These are phyloP conservation scores for Coniochaeta hoffmannii DNA, from an alignment of 2,329 filamentous ascomycete species.

Conservation along the genomic window DNA sequence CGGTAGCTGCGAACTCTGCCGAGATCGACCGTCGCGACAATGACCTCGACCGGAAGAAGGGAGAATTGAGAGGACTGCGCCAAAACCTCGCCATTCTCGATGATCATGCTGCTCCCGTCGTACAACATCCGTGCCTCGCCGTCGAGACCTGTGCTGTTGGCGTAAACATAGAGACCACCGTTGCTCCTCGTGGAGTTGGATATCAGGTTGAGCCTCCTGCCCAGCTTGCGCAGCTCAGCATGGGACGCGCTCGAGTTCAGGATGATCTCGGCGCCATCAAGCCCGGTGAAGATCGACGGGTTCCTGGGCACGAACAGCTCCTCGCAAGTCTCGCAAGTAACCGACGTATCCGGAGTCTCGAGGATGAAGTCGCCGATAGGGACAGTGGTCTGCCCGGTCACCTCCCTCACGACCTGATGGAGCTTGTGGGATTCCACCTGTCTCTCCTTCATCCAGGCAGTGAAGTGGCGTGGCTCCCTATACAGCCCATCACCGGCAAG, in stretches of 20 bases:
- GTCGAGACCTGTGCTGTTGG: conserved; percentile 52
- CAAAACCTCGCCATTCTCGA: conserved; percentile 43
- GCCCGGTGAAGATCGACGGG: background rate
- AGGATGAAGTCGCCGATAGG: conserved; percentile 34
- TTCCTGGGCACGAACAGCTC: conserved; percentile 14
- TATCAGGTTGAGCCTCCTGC: conserved; percentile 57
- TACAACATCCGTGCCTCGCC: conserved; percentile 53
- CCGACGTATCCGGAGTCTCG: conserved; percentile 14
- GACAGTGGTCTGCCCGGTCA: conserved; percentile 26
- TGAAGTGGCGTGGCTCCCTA: conserved; percentile 32
- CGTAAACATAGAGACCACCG: conserved; percentile 43
- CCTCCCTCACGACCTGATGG: conserved; percentile 18
- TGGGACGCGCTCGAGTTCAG: conserved; percentile 65
- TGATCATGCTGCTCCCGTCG: conserved; percentile 56
- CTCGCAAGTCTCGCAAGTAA: conserved; percentile 16
- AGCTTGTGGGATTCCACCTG: conserved; percentile 10
- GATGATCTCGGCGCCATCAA: conserved; percentile 61
- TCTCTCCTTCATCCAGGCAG: conserved; percentile 28
- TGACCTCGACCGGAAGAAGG: conserved; percentile 57
- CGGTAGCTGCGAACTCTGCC: conserved; percentile 63
- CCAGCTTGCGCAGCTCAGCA: conserved; percentile 52
- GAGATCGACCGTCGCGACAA: conserved; percentile 59
- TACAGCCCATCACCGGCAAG: conserved; percentile 30
- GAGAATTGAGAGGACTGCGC: conserved; percentile 62
- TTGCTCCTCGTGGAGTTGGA: conserved; percentile 50